A percentile compares a stretch with the other conserved stretches of the same genome.
These are phyloP conservation scores for Lepidium didymum DNA, from an alignment of 345 rosid genomes.

Conservation along the genomic window DNA sequence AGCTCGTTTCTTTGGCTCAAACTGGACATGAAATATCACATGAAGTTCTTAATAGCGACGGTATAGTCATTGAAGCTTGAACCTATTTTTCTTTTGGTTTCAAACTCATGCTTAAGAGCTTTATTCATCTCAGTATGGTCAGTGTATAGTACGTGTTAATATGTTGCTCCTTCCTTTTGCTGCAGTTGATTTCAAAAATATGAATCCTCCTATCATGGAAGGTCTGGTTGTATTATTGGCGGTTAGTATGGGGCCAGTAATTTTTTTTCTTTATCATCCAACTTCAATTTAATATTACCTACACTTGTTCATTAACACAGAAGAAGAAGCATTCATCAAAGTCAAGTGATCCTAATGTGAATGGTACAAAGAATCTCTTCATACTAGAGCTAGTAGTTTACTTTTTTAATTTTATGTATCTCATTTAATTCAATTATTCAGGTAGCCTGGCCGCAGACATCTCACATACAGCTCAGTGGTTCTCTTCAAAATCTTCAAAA, in stretches of 20 bases:
- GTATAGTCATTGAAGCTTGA: constrained; percentile 18
- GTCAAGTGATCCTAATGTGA: constrained; percentile 37
- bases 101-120: background rate
- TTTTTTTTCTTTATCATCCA: background rate
- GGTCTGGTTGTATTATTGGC: constrained; percentile 52
- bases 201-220: constrained; percentile 69
- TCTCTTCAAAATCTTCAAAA: constrained; percentile 74
- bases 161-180: background rate
- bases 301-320: constrained; percentile 25
- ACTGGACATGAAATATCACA: constrained; percentile 50
- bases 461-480: constrained; percentile 62
- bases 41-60: constrained; percentile 42
- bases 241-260: constrained; percentile 31
- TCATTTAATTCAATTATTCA: constrained; percentile 24
- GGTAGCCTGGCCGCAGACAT: constrained; percentile 44
- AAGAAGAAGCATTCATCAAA: constrained; percentile 52
- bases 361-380: constrained; percentile 40
- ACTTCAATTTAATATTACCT: background rate
- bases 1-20: constrained; percentile 80
- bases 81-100: background rate
- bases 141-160: background rate
- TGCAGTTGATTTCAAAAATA: constrained; percentile 56
- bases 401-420: constrained; percentile 1
- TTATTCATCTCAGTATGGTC: background rate
- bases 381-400: background rate